Percentiles rank a stretch among this genome's conserved stretches.
These are phyloP conservation scores for Monosporascus sp. DNA, from an alignment of 2,329 filamentous ascomycete species.

Conservation along the genomic window DNA sequence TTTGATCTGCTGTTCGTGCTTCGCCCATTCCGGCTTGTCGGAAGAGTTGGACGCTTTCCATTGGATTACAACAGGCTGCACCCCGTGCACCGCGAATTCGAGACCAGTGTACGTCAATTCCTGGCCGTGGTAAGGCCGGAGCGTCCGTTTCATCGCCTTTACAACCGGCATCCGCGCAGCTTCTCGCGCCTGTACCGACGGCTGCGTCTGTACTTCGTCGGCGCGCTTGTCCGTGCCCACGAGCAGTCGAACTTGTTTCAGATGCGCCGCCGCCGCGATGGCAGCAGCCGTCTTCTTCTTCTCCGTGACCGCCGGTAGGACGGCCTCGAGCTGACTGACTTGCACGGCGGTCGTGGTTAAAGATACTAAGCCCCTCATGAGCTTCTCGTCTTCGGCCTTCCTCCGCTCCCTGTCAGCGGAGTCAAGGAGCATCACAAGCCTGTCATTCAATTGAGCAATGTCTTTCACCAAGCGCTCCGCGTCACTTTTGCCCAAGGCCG, in stretches of 20 bases:
- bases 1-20: constrained; percentile 12
- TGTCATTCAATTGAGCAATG: constrained; percentile 7
- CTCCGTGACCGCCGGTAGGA: constrained; percentile 2
- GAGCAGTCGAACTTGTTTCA: constrained; percentile 15
- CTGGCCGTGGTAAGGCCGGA: constrained; percentile 1
- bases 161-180: neutral
- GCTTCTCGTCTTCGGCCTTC: constrained; percentile 6
- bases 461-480: constrained; percentile 8
- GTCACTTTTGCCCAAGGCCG: constrained; percentile 7
- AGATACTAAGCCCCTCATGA: constrained; percentile 15
- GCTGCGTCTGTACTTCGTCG: constrained; percentile 11
- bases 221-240: constrained; percentile 14
- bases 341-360: constrained; percentile 10
- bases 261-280: constrained; percentile 14
- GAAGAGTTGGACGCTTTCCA: constrained; percentile 9
- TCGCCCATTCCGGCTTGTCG: constrained; percentile 7
- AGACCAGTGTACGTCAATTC: constrained; percentile 4
- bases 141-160: constrained; percentile 1
- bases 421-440: constrained; percentile 14
- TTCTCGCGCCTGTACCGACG: neutral
- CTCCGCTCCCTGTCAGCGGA: constrained; percentile 6
- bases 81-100: constrained; percentile 11
- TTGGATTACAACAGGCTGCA: constrained; percentile 12
- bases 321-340: constrained; percentile 11
- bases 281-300: neutral